Evolutionary conservation across 257 asterid genomes (phyloP), one percentile per base, ranked within the genome.

Genomic region (Catharanthus roseus): DNA sequence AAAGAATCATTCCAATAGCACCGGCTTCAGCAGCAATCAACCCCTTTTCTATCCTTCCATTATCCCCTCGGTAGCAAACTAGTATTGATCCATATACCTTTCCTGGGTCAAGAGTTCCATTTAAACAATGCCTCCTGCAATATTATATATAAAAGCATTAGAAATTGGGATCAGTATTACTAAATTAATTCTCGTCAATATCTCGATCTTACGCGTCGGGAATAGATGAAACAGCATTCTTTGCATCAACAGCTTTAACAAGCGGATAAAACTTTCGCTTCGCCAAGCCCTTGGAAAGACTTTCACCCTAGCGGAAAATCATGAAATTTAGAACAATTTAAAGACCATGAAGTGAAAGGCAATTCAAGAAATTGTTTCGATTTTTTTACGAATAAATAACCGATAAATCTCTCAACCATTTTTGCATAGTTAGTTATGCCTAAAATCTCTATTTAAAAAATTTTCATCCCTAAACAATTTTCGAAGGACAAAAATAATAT

Each of bases 1-100:
- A 45, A 3, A 92, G 84, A 69, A 92, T 78, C 90, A 92, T 82
- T 10, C 90, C 96, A 0, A 42, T 84, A 6, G 95, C 98, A 38
- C 95, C 93, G 2, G 90, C 90, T 2, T 45, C 70, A 15, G 29
- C 51, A 13, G 86, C 88, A 74, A 29, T 79, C 5, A 54, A 0
- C 0, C 90, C 90, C 71, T 88, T 86, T 3, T 70, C 82, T 0
- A 83, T 44, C 42, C 87, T 74, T 0, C 74, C 33, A 18, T 13
- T 77, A 0, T 29, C 61, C 0, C 96, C 95, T 70, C 92, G 75
- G 5, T 79, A 42, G 51, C 96, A 92, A 1, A 82, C 89, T 8
- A 92, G 70, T 47, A 92, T 83, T 29, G 88, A 90, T 1, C 90
- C 97, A 71, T 80, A 66, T 55, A 62, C 93, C 70, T 85, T 87